These are phyloP conservation scores for Eucalyptus caleyi DNA, from an alignment of 345 rosid genomes.

Conservation along the genomic window DNA sequence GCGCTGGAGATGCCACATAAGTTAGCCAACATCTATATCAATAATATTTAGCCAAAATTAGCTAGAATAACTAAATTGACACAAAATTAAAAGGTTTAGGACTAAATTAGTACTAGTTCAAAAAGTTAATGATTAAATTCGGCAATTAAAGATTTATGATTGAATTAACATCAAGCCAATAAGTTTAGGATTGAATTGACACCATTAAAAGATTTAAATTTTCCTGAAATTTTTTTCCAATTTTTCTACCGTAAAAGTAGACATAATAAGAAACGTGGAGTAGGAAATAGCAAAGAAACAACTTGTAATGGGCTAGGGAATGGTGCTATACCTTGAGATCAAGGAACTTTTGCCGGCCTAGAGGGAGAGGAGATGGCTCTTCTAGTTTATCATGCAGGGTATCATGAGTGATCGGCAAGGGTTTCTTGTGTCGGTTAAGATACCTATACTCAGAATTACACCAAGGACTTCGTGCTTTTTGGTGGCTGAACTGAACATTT, in stretches of 20 bases:
- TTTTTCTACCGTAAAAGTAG: not conserved
- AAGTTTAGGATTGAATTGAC: no score
- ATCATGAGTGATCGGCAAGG: not conserved
- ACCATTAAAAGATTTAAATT: no score
- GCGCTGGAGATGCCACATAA: no score
- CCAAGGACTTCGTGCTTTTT: not conserved
- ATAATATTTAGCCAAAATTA: no score
- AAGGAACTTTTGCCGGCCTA: not conserved
- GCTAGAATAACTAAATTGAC: rapidly evolving
- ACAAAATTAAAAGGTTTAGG: no score
- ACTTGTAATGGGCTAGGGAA: not conserved
- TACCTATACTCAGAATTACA: not conserved
- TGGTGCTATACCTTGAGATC: not conserved
- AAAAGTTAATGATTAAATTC: no score
- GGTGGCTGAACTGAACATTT: not conserved
- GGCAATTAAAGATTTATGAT: no score
- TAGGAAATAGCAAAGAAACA: not conserved
- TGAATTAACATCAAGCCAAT: no score
- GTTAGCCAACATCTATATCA: no score
- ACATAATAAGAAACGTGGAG: not conserved
- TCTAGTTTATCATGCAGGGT: not conserved
- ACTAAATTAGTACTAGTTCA: no score
- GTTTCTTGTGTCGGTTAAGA: not conserved
- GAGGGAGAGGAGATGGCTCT: not conserved
- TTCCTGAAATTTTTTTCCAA: not conserved